Conservation (phyloP, 495 filamentous ascomycete species). For the Schizothecium vesticola region DNA sequence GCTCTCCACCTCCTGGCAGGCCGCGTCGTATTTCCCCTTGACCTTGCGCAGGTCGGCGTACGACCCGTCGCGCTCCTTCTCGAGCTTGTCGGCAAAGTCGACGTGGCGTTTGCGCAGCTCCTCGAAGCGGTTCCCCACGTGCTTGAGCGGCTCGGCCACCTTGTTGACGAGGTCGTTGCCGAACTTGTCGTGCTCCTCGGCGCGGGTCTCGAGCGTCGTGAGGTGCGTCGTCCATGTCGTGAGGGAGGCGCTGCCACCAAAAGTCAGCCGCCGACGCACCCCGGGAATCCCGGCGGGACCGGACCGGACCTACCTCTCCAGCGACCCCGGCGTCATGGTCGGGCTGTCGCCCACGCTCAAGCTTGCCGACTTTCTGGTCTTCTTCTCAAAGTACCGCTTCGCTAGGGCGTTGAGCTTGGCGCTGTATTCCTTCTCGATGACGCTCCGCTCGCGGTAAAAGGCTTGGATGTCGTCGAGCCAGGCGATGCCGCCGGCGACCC, state of each 20-base stretch:
- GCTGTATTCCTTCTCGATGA: constrained; percentile 94
- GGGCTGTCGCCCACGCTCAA: constrained; percentile 93
- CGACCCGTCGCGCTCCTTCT: constrained; percentile 77
- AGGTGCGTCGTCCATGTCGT: constrained; percentile 97
- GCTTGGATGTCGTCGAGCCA: constrained; percentile 97
- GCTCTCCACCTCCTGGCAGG: constrained; percentile 90
- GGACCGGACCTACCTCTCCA: constrained; percentile 62
- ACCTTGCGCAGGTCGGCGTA: constrained; percentile 84
- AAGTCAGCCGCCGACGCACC: constrained; percentile 10
- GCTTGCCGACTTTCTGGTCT: constrained; percentile 79
- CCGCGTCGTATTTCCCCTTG: constrained; percentile 87
- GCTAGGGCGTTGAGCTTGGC: constrained; percentile 78
- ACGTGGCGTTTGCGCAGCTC: constrained; percentile 88
- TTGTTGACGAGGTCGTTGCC: constrained; percentile 66
- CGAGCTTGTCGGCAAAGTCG: constrained; percentile 81
- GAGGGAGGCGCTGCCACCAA: constrained; percentile 64
- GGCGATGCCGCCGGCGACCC: constrained; percentile 81
- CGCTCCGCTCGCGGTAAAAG: constrained; percentile 92
- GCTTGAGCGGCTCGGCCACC: constrained; percentile 80
- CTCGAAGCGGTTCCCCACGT: constrained; percentile 68
- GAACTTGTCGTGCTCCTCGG: constrained; percentile 82
- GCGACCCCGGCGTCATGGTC: constrained; percentile 85
- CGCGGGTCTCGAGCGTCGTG: constrained; percentile 78
- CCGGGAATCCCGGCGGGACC: background rate
- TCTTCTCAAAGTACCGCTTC: constrained; percentile 95